Base-by-base conservation (phyloP, 192 early-diverging fungal genomes). In the Chytriomyces sp. region DNA sequence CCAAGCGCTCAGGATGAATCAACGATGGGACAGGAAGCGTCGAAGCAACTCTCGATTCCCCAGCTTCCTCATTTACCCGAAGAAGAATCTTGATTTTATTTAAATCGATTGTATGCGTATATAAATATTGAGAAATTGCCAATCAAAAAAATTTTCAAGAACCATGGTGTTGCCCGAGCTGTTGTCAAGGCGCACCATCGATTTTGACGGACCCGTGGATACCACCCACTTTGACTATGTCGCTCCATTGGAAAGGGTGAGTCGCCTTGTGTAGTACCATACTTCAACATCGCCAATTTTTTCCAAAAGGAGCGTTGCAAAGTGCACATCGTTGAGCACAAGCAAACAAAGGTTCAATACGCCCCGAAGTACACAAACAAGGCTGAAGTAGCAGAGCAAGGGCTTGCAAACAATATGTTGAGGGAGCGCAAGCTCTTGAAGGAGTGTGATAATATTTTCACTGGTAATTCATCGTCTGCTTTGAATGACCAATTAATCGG, bases 321-420 rank as follows among this genome's bases (percentile, higher is more conserved):
- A 59, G 68, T 96, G 54, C 90, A 93, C 28, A 92, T 99, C 0
- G 96, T 99, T 0, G 91, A 96, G 78, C 94, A 96, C 78, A 93
- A 91, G 66, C 79, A 82, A 8, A 86, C 90, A 0, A 88, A 90
- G 66, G 79, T 86, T 57, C 80, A 92, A 44, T 98, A 91, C 56
- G 96, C 96, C 14, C 85, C 97, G 40, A 98, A 98, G 80, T 97
- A 97, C 76, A 98, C 97, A 86, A 95, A 92, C 84, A 98, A 98
- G 82, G 87, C 83, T 14, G 89, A 92, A 68, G 96, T 94, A 75
- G 93, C 97, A 31, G 77, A 86, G 59, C 92, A 91, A 89, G 81
- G 89, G 52, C 90, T 94, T 0, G 88, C 95, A 2, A 86, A 94
- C 34, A 96, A 98, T 73, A 94, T 96, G 53, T 87, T 98, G 38